Base-by-base conservation (phyloP, 1,139 yeast species). In the Diutina neorugosa region DNA sequence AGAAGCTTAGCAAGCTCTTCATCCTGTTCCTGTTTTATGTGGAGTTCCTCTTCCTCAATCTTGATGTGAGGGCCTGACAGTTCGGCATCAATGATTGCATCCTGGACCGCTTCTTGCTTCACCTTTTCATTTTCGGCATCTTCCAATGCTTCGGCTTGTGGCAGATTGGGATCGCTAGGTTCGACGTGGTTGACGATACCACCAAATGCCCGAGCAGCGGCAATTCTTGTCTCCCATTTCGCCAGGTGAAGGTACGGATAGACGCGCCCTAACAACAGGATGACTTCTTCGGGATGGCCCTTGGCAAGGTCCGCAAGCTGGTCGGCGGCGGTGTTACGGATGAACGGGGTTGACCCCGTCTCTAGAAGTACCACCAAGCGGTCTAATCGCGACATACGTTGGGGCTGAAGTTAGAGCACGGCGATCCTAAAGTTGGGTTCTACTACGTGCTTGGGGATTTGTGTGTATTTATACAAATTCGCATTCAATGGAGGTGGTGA, bases 291-390 rank as follows among this genome's bases (percentile, higher is more conserved):
- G 0, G 98, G 97, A 62, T 94, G 98, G 49, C 87, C 85, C 65
- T 86, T 86, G 34, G 96, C 98, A 52, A 94, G 77, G 61, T 91
- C 98, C 2, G 96, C 90, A 60, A 94, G 75, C 68, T 94, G 99
- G 63, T 93, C 97, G 1, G 98, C 98, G 0, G 98, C 99, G 12
- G 97, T 89, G 63, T 88, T 89, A 59, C 98, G 79, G 52, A 94
- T 94, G 65, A 89, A 87, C 44, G 89, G 88, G 6, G 98, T 90
- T 16, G 97, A 89, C 14, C 98, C 98, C 2, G 97, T 88, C 69
- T 94, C 98, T 59, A 94, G 72, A 57, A 93, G 73, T 23, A 84
- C 80, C 57, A 85, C 93, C 64, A 85, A 80, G 57, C 94, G 73
- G 64, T 86, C 94, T 63, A 86, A 70, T 57, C 80, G 68, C 34